Evolutionary conservation across 1,284 basidiomycete genomes (phyloP), one percentile per base, ranked within the genome.

Genomic region (Mycosarcoma mackinlayi): DNA sequence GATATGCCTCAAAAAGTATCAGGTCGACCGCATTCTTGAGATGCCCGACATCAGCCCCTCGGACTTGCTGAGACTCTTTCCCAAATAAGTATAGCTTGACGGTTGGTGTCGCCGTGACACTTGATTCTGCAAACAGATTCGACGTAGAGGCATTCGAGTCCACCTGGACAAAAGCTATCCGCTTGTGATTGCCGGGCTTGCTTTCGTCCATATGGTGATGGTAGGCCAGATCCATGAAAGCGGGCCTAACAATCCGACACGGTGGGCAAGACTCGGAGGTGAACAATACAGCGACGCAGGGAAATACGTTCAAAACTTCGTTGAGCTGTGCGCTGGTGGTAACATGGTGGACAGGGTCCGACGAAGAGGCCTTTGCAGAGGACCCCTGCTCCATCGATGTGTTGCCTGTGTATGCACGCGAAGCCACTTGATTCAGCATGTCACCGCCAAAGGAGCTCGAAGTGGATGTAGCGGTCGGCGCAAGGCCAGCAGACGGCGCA

Each of bases 61-160:
- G 89, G 69, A 94, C 66, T 79, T 93, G 91, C 5, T 61, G 68
- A 3, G 55, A 45, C 50, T 63, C 52, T 28, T 75, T 54, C 19
- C 73, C 75, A 4, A 64, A 41, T 1, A 46, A 89, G 85, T 9
- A 86, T 92, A 92, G 49, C 91, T 85, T 81, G 93, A 94, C 4
- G 0, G 92, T 93, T 4, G 93, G 92, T 1, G 91, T 94, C 0
- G 87, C 92, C n/a, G 86, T 83, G 1, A 95, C 88, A 4, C 87
- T 85, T 84, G 88, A 35, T 0, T 27, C 18, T 11, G 54, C 39
- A 19, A 76, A 60, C 3, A 74, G 39, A 30, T 16, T 41, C 11
- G 47, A 42, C 3, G 75, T 76, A 8, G 77, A 69, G 18, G 48
- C 51, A 1, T 74, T 77, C 23, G 76, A 80, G 35, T 83, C 80